Percentiles rank a stretch among this genome's conserved stretches.
Conservation (phyloP, 2,329 filamentous ascomycete species). For the Hypoxylon sp. region DNA sequence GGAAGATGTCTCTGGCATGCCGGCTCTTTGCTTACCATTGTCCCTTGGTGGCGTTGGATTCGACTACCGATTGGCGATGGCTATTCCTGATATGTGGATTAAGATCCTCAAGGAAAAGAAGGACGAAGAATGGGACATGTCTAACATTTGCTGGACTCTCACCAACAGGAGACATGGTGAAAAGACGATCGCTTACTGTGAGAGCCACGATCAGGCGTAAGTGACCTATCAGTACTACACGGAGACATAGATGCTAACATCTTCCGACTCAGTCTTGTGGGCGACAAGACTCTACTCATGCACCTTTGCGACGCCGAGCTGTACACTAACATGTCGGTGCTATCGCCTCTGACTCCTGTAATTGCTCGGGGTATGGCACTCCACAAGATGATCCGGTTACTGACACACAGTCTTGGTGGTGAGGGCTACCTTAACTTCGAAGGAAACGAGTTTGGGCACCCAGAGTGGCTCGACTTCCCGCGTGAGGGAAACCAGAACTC, state of each 20-base stretch:
- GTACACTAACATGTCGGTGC: conserved; percentile 96
- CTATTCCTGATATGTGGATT: conserved; percentile 98
- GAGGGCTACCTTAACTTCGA: conserved; percentile 99
- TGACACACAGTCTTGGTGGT: conserved; percentile 92
- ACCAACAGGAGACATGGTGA: conserved; percentile 95
- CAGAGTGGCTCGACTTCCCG: conserved; percentile 99
- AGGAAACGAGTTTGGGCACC: conserved; percentile 98
- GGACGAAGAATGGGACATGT: conserved; percentile 94
- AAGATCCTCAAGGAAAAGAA: conserved; percentile 95
- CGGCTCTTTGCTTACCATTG: conserved; percentile 89
- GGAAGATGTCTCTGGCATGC: conserved; percentile 99
- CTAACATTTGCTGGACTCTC: conserved; percentile 85
- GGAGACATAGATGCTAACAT: conserved; percentile 43
- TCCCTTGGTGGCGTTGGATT: conserved; percentile 93
- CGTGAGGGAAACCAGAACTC: conserved; percentile 93
- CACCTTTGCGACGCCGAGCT: conserved; percentile 97
- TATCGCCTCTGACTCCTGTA: conserved; percentile 86
- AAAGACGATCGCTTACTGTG: conserved; percentile 98
- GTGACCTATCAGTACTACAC: conserved; percentile 55
- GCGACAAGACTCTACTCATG: conserved; percentile 97
- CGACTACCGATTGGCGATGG: conserved; percentile 98
- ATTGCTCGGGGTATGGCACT: conserved; percentile 93
- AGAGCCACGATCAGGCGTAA: conserved; percentile 98
- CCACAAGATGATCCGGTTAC: conserved; percentile 96
- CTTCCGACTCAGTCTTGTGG: conserved; percentile 79